Evolutionary conservation across 306 rosid species (phyloP).

Genomic region (Leucaena leucocephala): DNA sequence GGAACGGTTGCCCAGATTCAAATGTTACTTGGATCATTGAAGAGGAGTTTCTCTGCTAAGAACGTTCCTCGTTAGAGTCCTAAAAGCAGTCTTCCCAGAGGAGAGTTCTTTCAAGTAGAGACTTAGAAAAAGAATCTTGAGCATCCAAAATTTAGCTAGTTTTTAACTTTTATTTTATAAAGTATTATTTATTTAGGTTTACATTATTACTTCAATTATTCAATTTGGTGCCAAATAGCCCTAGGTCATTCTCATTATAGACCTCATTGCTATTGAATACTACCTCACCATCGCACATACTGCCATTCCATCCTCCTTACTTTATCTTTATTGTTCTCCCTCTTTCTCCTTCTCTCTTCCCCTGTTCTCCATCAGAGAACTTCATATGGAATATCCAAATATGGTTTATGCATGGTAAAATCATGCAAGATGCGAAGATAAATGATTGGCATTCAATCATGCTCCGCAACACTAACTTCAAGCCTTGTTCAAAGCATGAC

Average conservation of each 20-base stretch:
- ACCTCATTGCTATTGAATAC: background rate
- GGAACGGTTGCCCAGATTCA: too few relatives aligned
- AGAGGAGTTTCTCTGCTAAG: too few relatives aligned
- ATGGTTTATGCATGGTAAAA: constrained; percentile 4
- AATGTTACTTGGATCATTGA: too few relatives aligned
- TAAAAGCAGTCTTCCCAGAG: background rate
- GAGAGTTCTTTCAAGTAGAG: background rate
- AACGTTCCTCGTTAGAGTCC: too few relatives aligned
- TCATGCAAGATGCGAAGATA: constrained; percentile 4
- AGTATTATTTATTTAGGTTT: too few relatives aligned
- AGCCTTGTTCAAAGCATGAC: constrained; percentile 23
- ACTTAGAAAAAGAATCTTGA: background rate
- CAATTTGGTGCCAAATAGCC: background rate
- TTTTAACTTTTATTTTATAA: too few relatives aligned
- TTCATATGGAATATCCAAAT: background rate
- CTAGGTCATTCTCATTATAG: background rate
- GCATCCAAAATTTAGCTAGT: too few relatives aligned
- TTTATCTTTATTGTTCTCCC: background rate
- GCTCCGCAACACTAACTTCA: background rate
- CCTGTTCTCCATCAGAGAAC: background rate
- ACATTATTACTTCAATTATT: too few relatives aligned
- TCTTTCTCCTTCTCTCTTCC: background rate
- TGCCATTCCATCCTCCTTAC: background rate
- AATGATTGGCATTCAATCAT: constrained; percentile 24
- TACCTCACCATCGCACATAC: background rate